Evolutionary conservation across 2,329 filamentous ascomycete species (phyloP).

Genomic region (Capronia americana): DNA sequence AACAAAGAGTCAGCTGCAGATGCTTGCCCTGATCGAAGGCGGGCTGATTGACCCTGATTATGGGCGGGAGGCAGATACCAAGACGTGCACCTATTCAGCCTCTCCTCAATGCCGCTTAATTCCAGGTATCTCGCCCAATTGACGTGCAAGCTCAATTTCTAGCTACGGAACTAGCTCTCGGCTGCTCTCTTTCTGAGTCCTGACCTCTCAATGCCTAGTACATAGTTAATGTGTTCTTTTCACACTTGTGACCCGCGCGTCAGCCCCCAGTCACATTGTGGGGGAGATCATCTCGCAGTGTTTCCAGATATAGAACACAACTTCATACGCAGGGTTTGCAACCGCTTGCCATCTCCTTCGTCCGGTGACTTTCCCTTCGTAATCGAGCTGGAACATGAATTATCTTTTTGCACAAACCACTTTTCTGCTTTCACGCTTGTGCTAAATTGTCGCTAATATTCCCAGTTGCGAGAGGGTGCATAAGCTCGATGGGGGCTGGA

Average conservation of each 20-base stretch:
- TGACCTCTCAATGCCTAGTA: slow-evolving; percentile 1
- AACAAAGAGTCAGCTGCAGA: slow-evolving; percentile 19
- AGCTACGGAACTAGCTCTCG: slow-evolving; percentile 16
- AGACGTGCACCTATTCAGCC: slow-evolving; percentile 19
- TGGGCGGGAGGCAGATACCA: slow-evolving; percentile 5
- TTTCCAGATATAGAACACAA: slow-evolving; percentile 22
- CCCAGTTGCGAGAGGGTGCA: slow-evolving; percentile 11
- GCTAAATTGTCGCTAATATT: slow-evolving; percentile 4
- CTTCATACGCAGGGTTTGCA: not conserved
- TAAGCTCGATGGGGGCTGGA: slow-evolving; percentile 28
- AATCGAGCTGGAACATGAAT: not conserved
- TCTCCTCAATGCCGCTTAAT: slow-evolving; percentile 15
- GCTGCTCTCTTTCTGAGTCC: not conserved
- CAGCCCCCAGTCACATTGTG: slow-evolving; percentile 14
- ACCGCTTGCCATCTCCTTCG: not conserved
- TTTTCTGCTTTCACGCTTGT: not conserved
- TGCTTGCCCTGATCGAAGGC: slow-evolving; percentile 16
- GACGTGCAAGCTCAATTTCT: not conserved
- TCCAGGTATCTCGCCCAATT: slow-evolving; percentile 8
- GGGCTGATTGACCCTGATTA: slow-evolving; percentile 23
- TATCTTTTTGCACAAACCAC: not conserved
- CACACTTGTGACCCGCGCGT: slow-evolving; percentile 11
- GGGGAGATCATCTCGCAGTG: slow-evolving; percentile 2
- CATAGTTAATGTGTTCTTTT: not conserved
- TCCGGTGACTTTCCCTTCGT: slow-evolving; percentile 12